Evolutionary conservation across 164 flowering plant genomes (phyloP).

Genomic region (Nymphaea thermarum): DNA sequence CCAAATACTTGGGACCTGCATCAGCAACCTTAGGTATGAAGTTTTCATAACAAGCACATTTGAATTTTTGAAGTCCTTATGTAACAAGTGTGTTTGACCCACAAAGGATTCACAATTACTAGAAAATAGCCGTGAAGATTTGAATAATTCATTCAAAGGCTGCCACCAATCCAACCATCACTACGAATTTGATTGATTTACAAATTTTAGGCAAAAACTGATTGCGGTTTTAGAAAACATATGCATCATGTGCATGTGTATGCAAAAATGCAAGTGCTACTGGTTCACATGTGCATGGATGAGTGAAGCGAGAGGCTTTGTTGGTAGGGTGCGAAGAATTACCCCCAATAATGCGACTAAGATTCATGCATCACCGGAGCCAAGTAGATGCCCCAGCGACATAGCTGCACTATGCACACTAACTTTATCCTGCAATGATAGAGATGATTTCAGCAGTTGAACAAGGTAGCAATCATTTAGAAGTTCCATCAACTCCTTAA

Average conservation of each 20-base stretch:
- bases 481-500: neutral
- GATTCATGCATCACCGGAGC: constrained; percentile 95
- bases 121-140: too few species aligned
- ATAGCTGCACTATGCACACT: constrained; percentile 97
- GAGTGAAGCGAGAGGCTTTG: neutral
- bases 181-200: too few species aligned
- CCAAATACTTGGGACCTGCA: too few species aligned
- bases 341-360: constrained; percentile 85
- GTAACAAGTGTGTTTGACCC: too few species aligned
- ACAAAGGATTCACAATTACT: too few species aligned
- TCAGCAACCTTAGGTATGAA: too few species aligned
- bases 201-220: neutral
- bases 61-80: too few species aligned
- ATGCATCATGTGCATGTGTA: neutral
- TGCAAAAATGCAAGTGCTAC: neutral
- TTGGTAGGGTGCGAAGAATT: constrained; percentile 4
- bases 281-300: too few species aligned
- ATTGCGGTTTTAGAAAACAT: neutral
- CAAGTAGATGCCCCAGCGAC: constrained; percentile 90
- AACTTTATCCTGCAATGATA: constrained; percentile 47
- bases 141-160: too few species aligned
- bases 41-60: too few species aligned
- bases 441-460: neutral
- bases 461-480: neutral
- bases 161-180: neutral